Conservation (phyloP, 306 rosid genomes). For the Crotalaria pallida region DNA sequence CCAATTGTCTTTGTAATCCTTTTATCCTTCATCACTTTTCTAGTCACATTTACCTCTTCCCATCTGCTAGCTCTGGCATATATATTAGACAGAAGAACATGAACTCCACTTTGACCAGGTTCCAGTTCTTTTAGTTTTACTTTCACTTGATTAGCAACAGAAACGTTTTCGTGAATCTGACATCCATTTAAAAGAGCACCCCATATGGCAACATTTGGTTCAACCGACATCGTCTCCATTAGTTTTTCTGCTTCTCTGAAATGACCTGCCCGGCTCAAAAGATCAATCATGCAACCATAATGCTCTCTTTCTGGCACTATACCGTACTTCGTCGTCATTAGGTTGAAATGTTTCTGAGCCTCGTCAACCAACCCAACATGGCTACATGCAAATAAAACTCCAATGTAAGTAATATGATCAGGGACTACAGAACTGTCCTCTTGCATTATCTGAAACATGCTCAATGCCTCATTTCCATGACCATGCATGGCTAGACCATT, state of each 20-base stretch:
- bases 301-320: constrained; percentile 63
- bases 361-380: constrained; percentile 63
- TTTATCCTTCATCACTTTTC: constrained; percentile 46
- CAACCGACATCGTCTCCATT: constrained; percentile 42
- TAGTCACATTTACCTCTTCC: constrained; percentile 58
- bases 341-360: constrained; percentile 48
- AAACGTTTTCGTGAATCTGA: constrained; percentile 59
- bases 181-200: constrained; percentile 80
- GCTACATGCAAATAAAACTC: constrained; percentile 67
- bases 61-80: constrained; percentile 62
- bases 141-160: constrained; percentile 48
- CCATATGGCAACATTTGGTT: constrained; percentile 53
- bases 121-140: constrained; percentile 33
- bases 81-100: constrained; percentile 69
- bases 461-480: constrained; percentile 55
- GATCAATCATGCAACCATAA: constrained; percentile 77
- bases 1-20: constrained; percentile 55
- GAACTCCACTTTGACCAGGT: constrained; percentile 55
- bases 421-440: constrained; percentile 48
- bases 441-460: constrained; percentile 56
- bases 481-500: constrained; percentile 62
- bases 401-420: constrained; percentile 56
- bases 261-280: constrained; percentile 66
- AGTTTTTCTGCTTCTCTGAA: constrained; percentile 56
- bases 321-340: constrained; percentile 44